Percentiles rank a stretch among this genome's conserved stretches.
Conservation (phyloP, 2,329 filamentous ascomycete species). For the Hypoxylon sp. region DNA sequence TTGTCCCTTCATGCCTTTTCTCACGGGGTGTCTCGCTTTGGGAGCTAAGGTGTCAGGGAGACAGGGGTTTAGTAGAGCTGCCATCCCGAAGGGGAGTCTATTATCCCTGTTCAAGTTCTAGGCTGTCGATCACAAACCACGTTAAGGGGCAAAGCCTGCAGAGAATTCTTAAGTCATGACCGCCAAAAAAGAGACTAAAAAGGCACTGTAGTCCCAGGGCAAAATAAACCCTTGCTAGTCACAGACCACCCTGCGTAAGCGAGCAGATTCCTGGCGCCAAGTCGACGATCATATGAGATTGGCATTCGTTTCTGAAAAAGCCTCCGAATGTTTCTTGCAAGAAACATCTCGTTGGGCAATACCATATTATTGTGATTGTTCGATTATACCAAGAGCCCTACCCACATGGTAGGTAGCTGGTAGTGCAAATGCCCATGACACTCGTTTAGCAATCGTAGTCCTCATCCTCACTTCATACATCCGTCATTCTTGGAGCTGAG, state of each 20-base stretch:
- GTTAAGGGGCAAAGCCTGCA: slow-evolving; percentile 29
- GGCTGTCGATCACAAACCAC: slow-evolving; percentile 51
- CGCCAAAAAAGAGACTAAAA: slow-evolving; percentile 36
- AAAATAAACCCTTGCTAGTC: slow-evolving; percentile 43
- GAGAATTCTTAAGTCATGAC: slow-evolving; percentile 35
- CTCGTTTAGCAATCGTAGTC: slow-evolving; percentile 7
- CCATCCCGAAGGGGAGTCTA: slow-evolving; percentile 43
- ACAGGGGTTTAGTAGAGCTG: slow-evolving; percentile 41
- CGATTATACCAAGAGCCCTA: background rate
- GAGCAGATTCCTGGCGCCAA: slow-evolving; percentile 50
- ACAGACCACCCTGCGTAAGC: slow-evolving; percentile 48
- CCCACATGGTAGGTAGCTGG: background rate
- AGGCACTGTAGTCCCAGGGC: slow-evolving; percentile 40
- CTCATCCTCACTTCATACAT: slow-evolving; percentile 15
- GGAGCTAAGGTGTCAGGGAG: slow-evolving; percentile 46
- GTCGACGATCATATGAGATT: slow-evolving; percentile 52
- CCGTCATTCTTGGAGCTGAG: slow-evolving; percentile 16
- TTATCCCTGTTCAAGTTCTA: slow-evolving; percentile 44
- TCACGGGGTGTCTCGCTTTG: slow-evolving; percentile 47
- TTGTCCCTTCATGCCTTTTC: slow-evolving; percentile 46
- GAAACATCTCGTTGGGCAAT: slow-evolving; percentile 30
- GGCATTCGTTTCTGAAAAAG: slow-evolving; percentile 49
- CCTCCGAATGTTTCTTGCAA: slow-evolving; percentile 41
- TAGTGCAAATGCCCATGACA: background rate
- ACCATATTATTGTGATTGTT: slow-evolving; percentile 5